Base-by-base conservation (phyloP, 23 red algal species). In the Gracilaria domingensis region DNA sequence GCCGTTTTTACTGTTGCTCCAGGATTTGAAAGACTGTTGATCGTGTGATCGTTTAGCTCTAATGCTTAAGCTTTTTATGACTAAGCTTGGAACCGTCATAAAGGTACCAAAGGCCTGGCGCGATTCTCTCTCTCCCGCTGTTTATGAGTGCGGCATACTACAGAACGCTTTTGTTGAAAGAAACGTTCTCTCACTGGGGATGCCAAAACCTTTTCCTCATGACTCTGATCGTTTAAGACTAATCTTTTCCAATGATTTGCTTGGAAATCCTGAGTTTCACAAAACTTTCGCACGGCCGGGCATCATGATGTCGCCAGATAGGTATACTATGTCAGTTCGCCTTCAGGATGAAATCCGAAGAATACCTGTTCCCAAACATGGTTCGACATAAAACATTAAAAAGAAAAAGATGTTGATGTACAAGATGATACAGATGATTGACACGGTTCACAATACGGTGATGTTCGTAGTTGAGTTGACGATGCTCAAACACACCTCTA, bases 401-500 rank as follows among this genome's bases (percentile, higher is more conserved):
- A 24, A 30, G 8, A 62, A 29, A 62, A 62, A 45, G 42, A 8
- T 62, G 26, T 62, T 62, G 59, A 2, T 62, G 59, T 25, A 12
- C 59, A 69, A 32, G 64, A 36, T 39, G 16, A 79, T 20, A n/a
- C 6, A 82, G 34, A 45, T 45, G 5, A 45, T 45, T 11, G 11
- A 7, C 4, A 11, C 42, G 42, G 42, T 45, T 81, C 25, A 81
- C 34, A 33, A 13, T 53, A 90, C 51, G 74, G 39, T 17, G 74
- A 90, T 90, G 6, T 69, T 8, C 6, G 86, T 81, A 11, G 34
- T 79, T 21, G 86, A 72, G 37, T 90, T 90, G n/a, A 54, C 72
- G 62, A 90, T 80, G 59, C 86, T 90, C 23, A 90, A 73, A 66
- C 24, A 34, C 20, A 90, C 86, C 26, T 90, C 86, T 16, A 79